Percentiles rank a stretch among this genome's conserved stretches.
Conservation (phyloP, 2,329 filamentous ascomycete species). For the Proliferodiscus dingleyae region DNA sequence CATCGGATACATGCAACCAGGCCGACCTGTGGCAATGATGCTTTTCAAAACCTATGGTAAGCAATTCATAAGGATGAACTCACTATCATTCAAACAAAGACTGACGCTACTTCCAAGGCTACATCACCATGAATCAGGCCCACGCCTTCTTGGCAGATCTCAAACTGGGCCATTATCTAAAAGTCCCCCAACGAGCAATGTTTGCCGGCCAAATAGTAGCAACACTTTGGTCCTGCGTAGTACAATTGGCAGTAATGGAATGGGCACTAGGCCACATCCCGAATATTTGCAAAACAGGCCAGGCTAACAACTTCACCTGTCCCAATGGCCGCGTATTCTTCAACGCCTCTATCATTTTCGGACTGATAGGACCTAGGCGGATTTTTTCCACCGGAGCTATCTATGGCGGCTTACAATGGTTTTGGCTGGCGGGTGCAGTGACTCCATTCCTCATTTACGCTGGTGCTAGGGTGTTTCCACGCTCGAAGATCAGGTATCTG, state of each 20-base stretch:
- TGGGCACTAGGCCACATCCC: conserved; percentile 56
- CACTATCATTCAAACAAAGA: no score
- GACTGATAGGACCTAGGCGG: conserved; percentile 63
- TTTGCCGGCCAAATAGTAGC: conserved; percentile 63
- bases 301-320: conserved; percentile 49
- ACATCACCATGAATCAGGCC: conserved; percentile 43
- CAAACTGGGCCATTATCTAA: conserved; percentile 51
- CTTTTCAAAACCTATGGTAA: conserved; percentile 74
- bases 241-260: conserved; percentile 62
- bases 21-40: conserved; percentile 69
- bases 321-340: conserved; percentile 52
- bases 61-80: no score
- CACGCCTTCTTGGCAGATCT: conserved; percentile 45
- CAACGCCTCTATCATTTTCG: conserved; percentile 68
- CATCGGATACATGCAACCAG: conserved; percentile 45
- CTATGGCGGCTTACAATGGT: conserved; percentile 62
- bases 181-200: conserved; percentile 58
- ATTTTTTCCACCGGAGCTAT: conserved; percentile 62
- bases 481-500: conserved; percentile 58
- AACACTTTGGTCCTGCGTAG: conserved; percentile 60
- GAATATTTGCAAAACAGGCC: conserved; percentile 53
- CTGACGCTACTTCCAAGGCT: no score
- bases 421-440: conserved; percentile 63
- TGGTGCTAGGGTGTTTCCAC: conserved; percentile 53
- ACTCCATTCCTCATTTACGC: conserved; percentile 58